Evolutionary conservation across 225 moss, liverwort and hornwort species (phyloP), one percentile per base, ranked within the genome.

Genomic region (Polytrichum commune): DNA sequence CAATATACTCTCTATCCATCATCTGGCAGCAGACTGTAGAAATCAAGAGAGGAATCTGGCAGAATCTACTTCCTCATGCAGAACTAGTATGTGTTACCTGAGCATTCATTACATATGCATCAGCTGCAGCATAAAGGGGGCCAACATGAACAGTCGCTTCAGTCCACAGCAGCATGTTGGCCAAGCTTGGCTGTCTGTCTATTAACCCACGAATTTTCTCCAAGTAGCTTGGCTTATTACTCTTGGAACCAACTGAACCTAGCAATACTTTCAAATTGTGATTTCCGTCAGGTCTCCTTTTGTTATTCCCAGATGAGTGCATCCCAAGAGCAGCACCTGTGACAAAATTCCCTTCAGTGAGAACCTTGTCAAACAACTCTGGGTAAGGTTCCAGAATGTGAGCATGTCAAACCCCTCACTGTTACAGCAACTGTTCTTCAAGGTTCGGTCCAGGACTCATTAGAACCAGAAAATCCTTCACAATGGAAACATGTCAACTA

Each of bases 41-140:
- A 46, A 13, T 13, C 46, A 16, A 46, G 13, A 46, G 4, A 3
- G 0, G 16, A 10, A 0, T 3, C 46, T 46, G 46, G 16, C 13
- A 46, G 13, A 13, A 3, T 16, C 3, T 46, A 16, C 46, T 46
- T 13, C 16, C 13, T 13, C 16, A 13, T 46, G 16, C 46, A 46
- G 46, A 46, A 13, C 46, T 46, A 4, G 16, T 46, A 16, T 46
- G 9, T 35, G 29, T 25, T 77, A 90, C 89, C 89, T 90, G 89
- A 7, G 93, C 86, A 72, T 93, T 93, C 83, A 93, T 87, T 26
- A 93, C 78, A 69, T 93, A 93, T 29, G 84, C 89, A 80, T 93
- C 93, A 20, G 93, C 93, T 22, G 93, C 90, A 3, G 86, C 89
- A 79, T 93, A 93, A 16, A 93, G 72, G 25, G 93, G 83, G 30